Conservation (phyloP, 2,329 filamentous ascomycete genomes). For the Scedosporium apiospermum region DNA sequence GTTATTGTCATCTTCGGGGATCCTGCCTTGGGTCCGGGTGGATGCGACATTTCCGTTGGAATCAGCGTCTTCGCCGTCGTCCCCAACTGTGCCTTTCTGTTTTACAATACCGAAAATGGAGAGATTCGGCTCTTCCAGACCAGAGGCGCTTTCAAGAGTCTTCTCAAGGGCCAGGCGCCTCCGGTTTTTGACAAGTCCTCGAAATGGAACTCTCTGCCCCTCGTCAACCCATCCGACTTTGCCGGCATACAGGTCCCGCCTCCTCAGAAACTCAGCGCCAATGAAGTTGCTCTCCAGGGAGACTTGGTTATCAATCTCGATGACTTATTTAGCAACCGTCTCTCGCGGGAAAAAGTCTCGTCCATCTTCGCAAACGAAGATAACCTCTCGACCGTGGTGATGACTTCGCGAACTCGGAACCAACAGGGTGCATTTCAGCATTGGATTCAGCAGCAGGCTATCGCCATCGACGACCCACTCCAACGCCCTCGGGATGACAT, state of each 20-base stretch:
- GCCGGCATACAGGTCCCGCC: background rate
- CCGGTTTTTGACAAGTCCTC: background rate
- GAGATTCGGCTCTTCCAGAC: conserved; percentile 11
- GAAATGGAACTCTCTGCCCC: conserved; percentile 1
- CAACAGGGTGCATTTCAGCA: background rate
- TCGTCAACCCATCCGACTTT: background rate
- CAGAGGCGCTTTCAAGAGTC: conserved; percentile 12
- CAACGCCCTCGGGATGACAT: background rate
- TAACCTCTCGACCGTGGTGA: background rate
- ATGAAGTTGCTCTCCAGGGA: background rate
- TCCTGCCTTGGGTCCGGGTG: background rate
- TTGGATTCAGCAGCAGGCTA: background rate
- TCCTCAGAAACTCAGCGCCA: background rate
- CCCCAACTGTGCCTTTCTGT: conserved; percentile 13
- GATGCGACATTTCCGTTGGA: conserved; percentile 14
- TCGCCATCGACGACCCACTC: background rate
- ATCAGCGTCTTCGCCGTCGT: conserved; percentile 13
- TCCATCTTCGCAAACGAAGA: background rate
- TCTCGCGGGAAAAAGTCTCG: background rate
- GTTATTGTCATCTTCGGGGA: conserved; percentile 12
- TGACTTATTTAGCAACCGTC: background rate
- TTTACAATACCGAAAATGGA: conserved; percentile 9
- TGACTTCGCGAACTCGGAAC: background rate
- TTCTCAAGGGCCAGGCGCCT: conserved; percentile 5
- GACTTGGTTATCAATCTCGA: background rate